A percentile compares a stretch with the other conserved stretches of the same genome.
Conservation (phyloP, 352 stramenopile species). For the Discostella stelligera region DNA sequence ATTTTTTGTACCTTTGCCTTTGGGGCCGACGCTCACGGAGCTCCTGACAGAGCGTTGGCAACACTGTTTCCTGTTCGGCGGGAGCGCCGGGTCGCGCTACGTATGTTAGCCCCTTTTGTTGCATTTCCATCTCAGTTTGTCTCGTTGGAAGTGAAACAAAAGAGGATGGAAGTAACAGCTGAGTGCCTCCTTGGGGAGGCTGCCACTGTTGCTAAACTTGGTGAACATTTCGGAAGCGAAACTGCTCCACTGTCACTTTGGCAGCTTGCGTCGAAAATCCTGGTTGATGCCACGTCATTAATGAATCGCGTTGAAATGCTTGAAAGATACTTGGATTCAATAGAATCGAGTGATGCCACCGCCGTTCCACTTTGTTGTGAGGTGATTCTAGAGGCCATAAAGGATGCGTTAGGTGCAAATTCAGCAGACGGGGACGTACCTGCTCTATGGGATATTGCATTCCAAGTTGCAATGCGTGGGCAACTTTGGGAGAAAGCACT, state of each 20-base stretch:
- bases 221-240: not conserved
- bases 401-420: constrained; percentile 32
- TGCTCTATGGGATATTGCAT: constrained; percentile 54
- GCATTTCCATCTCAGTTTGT: constrained; percentile 31
- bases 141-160: constrained; percentile 11
- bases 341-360: constrained; percentile 12
- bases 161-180: constrained; percentile 48
- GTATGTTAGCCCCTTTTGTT: constrained; percentile 63
- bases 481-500: constrained; percentile 67
- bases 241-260: constrained; percentile 29
- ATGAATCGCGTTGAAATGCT: constrained; percentile 34
- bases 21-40: not conserved
- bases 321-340: constrained; percentile 26
- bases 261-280: constrained; percentile 37
- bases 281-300: constrained; percentile 36
- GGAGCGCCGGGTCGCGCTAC: constrained; percentile 59
- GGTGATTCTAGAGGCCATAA: constrained; percentile 34
- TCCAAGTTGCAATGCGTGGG: constrained; percentile 54
- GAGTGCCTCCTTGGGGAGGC: constrained; percentile 67
- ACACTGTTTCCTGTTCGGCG: constrained; percentile 24
- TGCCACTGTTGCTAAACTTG: constrained; percentile 20
- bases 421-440: constrained; percentile 33
- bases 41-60: not conserved
- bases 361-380: constrained; percentile 22
- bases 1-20: constrained; percentile 17